Conservation (phyloP, 139 green algal genomes). For the Astrephomene gubernaculifera region DNA sequence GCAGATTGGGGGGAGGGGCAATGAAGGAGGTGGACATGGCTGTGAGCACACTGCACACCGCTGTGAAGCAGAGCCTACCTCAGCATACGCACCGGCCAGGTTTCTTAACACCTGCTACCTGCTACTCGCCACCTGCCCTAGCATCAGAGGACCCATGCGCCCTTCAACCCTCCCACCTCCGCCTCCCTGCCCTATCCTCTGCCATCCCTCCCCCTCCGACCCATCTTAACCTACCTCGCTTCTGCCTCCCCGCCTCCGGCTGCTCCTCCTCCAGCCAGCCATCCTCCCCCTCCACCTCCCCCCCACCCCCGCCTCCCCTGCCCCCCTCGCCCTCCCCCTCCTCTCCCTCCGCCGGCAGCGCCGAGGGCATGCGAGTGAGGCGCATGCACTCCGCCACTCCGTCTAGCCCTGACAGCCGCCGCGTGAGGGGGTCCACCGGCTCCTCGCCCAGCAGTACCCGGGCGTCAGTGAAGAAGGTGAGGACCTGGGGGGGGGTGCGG, state of each 20-base stretch:
- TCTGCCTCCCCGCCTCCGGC: neutral
- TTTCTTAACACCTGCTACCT: too few species aligned
- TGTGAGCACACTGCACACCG: too few species aligned
- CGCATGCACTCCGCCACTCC: constrained; percentile 29
- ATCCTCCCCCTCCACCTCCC: neutral
- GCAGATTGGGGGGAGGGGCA: too few species aligned
- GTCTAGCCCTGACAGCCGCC: constrained; percentile 14
- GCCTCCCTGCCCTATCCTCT: neutral
- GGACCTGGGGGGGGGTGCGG: neutral
- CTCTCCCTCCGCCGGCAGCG: neutral
- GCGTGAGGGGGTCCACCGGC: constrained; percentile 1
- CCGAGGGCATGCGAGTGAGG: constrained; percentile 9
- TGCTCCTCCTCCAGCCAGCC: neutral
- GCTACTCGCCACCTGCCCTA: too few species aligned
- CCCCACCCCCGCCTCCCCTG: neutral
- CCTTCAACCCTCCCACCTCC: too few species aligned
- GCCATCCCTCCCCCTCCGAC: neutral
- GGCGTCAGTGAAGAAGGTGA: constrained; percentile 41
- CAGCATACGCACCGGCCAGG: too few species aligned
- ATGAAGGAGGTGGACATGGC: too few species aligned
- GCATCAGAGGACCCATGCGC: too few species aligned
- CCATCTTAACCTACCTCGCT: neutral
- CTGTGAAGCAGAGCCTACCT: too few species aligned
- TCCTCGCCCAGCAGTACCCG: constrained; percentile 16
- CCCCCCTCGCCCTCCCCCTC: neutral